Percentiles rank a stretch among this genome's conserved stretches.
These are phyloP conservation scores for Xylariomycetidae sp. DNA, from an alignment of 2,329 filamentous ascomycete genomes.

Conservation along the genomic window DNA sequence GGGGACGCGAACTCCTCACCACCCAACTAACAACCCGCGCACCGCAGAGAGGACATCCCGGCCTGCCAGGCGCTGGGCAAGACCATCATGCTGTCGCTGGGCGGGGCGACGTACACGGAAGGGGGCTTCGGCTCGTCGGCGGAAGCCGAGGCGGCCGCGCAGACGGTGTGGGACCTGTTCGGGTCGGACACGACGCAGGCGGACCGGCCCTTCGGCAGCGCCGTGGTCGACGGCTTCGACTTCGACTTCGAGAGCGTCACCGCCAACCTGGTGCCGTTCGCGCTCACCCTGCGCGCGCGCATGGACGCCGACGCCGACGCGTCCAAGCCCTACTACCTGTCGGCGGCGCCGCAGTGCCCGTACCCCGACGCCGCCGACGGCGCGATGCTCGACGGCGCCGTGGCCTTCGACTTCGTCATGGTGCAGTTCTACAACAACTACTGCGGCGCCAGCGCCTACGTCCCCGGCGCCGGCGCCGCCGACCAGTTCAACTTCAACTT, in stretches of 20 bases:
- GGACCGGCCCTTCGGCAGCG: conserved; percentile 60
- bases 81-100: conserved; percentile 66
- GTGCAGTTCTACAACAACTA: conserved; percentile 67
- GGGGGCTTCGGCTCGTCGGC: conserved; percentile 54
- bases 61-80: conserved; percentile 62
- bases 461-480: conserved; percentile 30
- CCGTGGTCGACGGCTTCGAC: conserved; percentile 68
- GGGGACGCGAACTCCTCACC: not conserved
- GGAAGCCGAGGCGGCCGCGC: conserved; percentile 49
- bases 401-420: conserved; percentile 54
- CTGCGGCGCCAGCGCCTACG: conserved; percentile 53
- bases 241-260: conserved; percentile 64
- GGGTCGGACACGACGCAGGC: conserved; percentile 47
- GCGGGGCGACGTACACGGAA: conserved; percentile 64
- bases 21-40: conserved; percentile 2
- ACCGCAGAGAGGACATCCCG: conserved; percentile 40
- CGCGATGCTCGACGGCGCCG: conserved; percentile 46
- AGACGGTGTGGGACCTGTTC: conserved; percentile 65
- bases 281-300: conserved; percentile 45
- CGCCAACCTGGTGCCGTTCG: conserved; percentile 56
- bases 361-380: conserved; percentile 57
- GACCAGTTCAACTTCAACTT: conserved; percentile 59
- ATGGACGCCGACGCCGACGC: conserved; percentile 47
- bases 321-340: conserved; percentile 51
- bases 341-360: conserved; percentile 62